Percentiles rank a stretch among this genome's conserved stretches.
Conservation (phyloP, 352 stramenopile genomes). For the Globisporangium canariense region DNA sequence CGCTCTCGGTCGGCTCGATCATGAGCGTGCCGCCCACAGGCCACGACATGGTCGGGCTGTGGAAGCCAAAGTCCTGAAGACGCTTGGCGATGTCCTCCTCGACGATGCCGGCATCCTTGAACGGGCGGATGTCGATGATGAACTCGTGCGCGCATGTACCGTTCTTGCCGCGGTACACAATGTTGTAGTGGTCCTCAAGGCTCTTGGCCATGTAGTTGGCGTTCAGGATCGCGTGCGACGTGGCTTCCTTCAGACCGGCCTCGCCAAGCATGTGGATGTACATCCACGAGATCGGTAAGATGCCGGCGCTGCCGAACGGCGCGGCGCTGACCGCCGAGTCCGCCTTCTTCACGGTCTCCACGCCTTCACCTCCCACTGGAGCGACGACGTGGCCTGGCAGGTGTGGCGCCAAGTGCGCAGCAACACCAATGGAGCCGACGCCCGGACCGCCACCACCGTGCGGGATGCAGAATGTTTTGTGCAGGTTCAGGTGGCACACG, state of each 20-base stretch:
- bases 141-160: constrained; percentile 99
- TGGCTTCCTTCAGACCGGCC: constrained; percentile 92
- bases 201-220: constrained; percentile 99
- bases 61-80: constrained; percentile 99
- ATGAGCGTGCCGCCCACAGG: constrained; percentile 98
- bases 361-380: constrained; percentile 76
- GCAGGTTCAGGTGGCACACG: constrained; percentile 98
- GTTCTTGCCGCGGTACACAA: constrained; percentile 96
- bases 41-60: constrained; percentile 99
- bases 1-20: constrained; percentile 99
- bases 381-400: constrained; percentile 94
- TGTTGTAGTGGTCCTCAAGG: constrained; percentile 93
- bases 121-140: constrained; percentile 98
- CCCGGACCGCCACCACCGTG: constrained; percentile 97
- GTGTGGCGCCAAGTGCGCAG: constrained; percentile 93
- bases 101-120: constrained; percentile 95
- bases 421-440: constrained; percentile 91
- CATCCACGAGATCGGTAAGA: constrained; percentile 99
- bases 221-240: constrained; percentile 96
- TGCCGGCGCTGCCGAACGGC: constrained; percentile 96
- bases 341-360: constrained; percentile 69
- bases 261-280: constrained; percentile 99
- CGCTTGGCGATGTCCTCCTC: constrained; percentile 98
- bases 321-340: constrained; percentile 90
- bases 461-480: constrained; percentile 99